Evolutionary conservation across 257 asterid genomes (phyloP).

Genomic region (Nicotiana tabacum): DNA sequence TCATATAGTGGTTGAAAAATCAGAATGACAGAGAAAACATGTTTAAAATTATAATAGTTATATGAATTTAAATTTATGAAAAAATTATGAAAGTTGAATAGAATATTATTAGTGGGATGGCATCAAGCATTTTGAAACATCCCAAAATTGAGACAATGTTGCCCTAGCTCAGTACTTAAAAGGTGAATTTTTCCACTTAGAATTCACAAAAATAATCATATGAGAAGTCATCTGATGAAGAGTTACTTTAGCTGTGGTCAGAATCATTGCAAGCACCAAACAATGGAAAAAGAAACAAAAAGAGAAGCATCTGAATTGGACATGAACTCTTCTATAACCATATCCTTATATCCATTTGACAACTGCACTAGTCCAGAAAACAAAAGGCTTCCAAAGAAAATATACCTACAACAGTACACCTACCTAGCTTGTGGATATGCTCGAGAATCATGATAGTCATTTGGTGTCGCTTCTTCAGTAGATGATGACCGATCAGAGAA

Average conservation of each 20-base stretch:
- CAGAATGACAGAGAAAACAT: neutral
- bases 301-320: neutral
- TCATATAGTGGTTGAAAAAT: neutral
- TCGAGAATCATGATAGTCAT: conserved; percentile 15
- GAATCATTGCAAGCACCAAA: neutral
- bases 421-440: conserved; percentile 10
- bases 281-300: neutral
- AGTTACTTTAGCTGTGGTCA: neutral
- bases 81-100: neutral
- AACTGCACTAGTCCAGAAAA: neutral
- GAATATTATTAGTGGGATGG: neutral
- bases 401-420: neutral
- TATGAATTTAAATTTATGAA: neutral
- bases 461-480: conserved; percentile 9
- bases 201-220: too few species aligned
- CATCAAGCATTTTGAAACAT: neutral
- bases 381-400: neutral
- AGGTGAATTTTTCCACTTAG: too few species aligned
- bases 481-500: conserved; percentile 30
- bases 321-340: neutral
- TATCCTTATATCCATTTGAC: neutral
- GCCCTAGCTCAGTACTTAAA: too few species aligned
- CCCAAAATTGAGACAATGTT: neutral
- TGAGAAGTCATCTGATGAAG: too few species aligned
- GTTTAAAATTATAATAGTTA: neutral